A percentile compares a stretch with the other conserved stretches of the same genome.
Evolutionary conservation across 257 asterid genomes (phyloP).

Genomic region (Lavandula angustifolia): DNA sequence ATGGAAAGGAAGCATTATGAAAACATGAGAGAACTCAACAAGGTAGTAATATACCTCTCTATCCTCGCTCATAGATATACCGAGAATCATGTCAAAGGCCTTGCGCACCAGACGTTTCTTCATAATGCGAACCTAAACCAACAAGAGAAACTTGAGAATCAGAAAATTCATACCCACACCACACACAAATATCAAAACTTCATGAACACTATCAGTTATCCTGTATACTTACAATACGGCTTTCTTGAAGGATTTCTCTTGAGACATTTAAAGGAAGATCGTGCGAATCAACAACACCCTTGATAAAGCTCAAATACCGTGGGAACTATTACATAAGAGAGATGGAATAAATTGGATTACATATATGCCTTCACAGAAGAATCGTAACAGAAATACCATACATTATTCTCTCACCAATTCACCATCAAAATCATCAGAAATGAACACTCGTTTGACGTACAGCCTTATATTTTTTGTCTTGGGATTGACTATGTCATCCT

Average conservation of each 20-base stretch:
- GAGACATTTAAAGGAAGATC: constrained; percentile 98
- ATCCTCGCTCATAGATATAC: constrained; percentile 84
- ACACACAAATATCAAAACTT: too few relatives aligned
- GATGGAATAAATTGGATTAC: constrained; percentile 10
- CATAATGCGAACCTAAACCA: constrained; percentile 85
- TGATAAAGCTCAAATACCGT: constrained; percentile 89
- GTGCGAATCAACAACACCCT: constrained; percentile 97
- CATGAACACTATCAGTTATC: background rate
- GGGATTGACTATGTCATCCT: constrained; percentile 78
- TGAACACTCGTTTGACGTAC: constrained; percentile 88
- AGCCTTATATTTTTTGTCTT: constrained; percentile 95
- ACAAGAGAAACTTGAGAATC: constrained; percentile 20
- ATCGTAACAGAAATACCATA: background rate
- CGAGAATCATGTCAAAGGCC: constrained; percentile 97
- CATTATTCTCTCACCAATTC: constrained; percentile 75
- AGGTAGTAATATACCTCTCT: constrained; percentile 54
- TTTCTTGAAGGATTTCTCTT: constrained; percentile 97
- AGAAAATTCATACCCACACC: constrained; percentile 6
- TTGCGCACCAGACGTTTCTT: constrained; percentile 96
- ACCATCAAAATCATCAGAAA: constrained; percentile 97
- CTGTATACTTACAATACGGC: constrained; percentile 80
- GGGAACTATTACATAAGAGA: constrained; percentile 69
- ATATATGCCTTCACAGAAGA: constrained; percentile 5
- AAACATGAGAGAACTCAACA: constrained; percentile 20
- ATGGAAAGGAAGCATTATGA: constrained; percentile 9